Conservation (phyloP, 2,329 filamentous ascomycete genomes). For the Blastomyces parvus region DNA sequence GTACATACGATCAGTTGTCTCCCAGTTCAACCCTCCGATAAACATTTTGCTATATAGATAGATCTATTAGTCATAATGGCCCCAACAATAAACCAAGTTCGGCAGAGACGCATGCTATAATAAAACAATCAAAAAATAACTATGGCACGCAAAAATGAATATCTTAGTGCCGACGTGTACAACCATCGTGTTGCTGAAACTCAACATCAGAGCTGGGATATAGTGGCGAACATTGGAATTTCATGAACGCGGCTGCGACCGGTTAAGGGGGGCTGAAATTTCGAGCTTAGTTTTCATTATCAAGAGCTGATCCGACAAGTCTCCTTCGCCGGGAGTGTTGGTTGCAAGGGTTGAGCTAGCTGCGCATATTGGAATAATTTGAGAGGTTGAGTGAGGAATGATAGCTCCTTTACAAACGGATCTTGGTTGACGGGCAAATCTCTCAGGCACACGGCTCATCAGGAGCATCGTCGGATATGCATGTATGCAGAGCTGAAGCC, state of each 20-base stretch:
- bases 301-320: background rate
- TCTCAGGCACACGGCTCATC: background rate
- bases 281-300: constrained; percentile 6
- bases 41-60: constrained; percentile 82
- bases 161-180: background rate
- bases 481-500: constrained; percentile 7
- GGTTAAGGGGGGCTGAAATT: background rate
- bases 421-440: constrained; percentile 1
- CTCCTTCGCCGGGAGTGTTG: background rate
- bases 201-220: background rate
- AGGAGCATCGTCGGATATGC: constrained; percentile 11
- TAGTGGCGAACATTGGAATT: background rate
- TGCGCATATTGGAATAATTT: background rate
- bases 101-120: constrained; percentile 1
- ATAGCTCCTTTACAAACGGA: constrained; percentile 10
- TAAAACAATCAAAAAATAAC: constrained; percentile 4
- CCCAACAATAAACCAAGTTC: background rate
- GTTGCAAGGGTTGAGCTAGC: background rate
- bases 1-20: constrained; percentile 88
- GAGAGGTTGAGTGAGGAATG: background rate
- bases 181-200: constrained; percentile 1
- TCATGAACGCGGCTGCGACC: background rate
- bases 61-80: constrained; percentile 25
- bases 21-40: constrained; percentile 97
- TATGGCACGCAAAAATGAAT: constrained; percentile 11